Evolutionary conservation across 2,329 filamentous ascomycete genomes (phyloP), one percentile per base, ranked within the genome.

Genomic region (Tolypocladium guangdongense): DNA sequence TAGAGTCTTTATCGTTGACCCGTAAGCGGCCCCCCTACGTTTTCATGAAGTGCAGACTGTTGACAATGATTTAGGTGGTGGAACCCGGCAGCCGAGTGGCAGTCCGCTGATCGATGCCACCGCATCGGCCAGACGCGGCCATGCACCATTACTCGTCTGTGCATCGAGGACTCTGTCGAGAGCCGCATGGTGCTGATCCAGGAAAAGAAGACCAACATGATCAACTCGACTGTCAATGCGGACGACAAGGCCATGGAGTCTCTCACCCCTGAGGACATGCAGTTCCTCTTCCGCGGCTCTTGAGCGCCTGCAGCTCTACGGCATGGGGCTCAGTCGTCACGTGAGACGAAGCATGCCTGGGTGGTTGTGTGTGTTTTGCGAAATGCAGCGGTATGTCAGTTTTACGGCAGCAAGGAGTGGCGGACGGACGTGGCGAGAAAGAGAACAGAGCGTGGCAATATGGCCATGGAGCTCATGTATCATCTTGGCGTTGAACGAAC

Each of bases 71-170:
- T 60, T 10, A 90, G 87, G 61, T 97, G 93, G 93, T 99, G 93
- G 93, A 97, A 97, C 62, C 93, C 93, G n/a, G 91, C 91, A n/a
- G 92, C 92, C 0, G 93, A 99, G 72, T 99, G 93, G 93, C 93
- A 99, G 71, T 93, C 88, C 57, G 93, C 93, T 3, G 93, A 99
- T 68, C 82, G 88, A 59, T 90, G 87, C 65, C 93, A 97, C 71
- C 90, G 93, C 53, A 99, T 97, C 61, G 93, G 93, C 35, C 93
- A 99, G 74, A 88, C 85, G 48, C 87, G 93, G 8, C 92, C 92
- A 32, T 97, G 93, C 67, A 89, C 89, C 37, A 95, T 99, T 62
- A 97, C 91, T 1, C 84, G 93, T 32, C 81, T 99, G 12, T 95
- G 90, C 66, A 96, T 99, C 57, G 92, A 99, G 67, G 93, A 99